phyloP scores from a whole-genome alignment of 129 eudicot genomes.

The Smallanthus sonchifolius region DNA sequence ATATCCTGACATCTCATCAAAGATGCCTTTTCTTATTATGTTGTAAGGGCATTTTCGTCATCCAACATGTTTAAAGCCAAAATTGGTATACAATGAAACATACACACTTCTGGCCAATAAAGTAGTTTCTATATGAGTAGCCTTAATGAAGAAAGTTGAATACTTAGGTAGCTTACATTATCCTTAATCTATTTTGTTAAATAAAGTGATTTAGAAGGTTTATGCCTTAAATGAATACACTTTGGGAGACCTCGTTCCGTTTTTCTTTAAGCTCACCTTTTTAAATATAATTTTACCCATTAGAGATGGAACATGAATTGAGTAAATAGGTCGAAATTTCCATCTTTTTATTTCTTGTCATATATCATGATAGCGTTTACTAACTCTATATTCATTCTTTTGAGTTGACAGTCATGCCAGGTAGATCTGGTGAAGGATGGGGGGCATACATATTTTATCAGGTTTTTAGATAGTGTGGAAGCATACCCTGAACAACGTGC shows the following conservation, averaged over 20 bases:
- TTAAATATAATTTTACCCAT: neutral
- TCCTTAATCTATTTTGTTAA: neutral
- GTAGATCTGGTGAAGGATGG: constrained; percentile 96
- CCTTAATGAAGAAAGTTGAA: neutral
- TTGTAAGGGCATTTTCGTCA: neutral
- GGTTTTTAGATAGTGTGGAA: constrained; percentile 87
- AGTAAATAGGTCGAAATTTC: neutral
- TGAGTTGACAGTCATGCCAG: constrained; percentile 74
- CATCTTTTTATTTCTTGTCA: neutral
- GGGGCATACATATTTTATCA: constrained; percentile 85
- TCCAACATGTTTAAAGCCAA: neutral
- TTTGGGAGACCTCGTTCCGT: neutral
- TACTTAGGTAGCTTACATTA: neutral
- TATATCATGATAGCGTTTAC: constrained; percentile 1
- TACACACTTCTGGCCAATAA: neutral
- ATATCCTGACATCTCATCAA: neutral
- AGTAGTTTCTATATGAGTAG: neutral
- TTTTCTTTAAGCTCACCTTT: neutral
- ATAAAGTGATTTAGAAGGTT: neutral
- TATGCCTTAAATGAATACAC: neutral
- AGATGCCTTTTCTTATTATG: neutral
- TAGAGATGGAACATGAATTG: neutral
- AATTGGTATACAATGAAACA: neutral
- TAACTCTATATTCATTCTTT: constrained; percentile 13
- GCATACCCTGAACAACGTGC: constrained; percentile 99